Evolutionary conservation across 805 yeast genomes (phyloP).

Genomic region (Saccharomycopsis javanensis): DNA sequence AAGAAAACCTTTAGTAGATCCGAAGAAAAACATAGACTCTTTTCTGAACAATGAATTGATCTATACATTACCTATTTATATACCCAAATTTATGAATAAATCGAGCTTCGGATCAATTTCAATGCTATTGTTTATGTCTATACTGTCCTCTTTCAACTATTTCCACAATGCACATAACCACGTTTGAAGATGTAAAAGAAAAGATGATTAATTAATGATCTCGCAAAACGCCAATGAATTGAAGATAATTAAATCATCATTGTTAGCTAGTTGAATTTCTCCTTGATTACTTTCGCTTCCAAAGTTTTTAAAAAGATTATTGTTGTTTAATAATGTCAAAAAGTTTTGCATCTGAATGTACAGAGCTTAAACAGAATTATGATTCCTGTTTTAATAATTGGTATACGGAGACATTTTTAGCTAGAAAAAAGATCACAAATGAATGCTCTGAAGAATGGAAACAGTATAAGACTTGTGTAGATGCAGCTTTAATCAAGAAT

Average conservation of each 20-base stretch:
- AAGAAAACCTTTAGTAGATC: too few species aligned
- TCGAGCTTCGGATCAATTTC: too few species aligned
- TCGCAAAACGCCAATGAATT: too few species aligned
- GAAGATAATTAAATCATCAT: too few species aligned
- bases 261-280: not conserved
- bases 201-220: too few species aligned
- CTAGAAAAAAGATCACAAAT: slow-evolving; percentile 35
- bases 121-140: not conserved
- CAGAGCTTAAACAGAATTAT: slow-evolving; percentile 71
- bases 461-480: slow-evolving; percentile 64
- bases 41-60: too few species aligned
- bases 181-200: not conserved
- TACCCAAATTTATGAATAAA: too few species aligned
- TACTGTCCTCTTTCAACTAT: not conserved
- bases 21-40: too few species aligned
- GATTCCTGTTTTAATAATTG: slow-evolving; percentile 90
- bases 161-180: not conserved
- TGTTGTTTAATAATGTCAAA: slow-evolving; percentile 47
- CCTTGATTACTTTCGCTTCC: not conserved
- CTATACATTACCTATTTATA: too few species aligned
- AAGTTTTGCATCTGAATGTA: slow-evolving; percentile 95
- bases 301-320: too few species aligned
- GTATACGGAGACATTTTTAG: slow-evolving; percentile 56
- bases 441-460: slow-evolving; percentile 90
- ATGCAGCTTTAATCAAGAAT: slow-evolving; percentile 51